A percentile compares a stretch with the other conserved stretches of the same genome.
Conservation (phyloP, 306 rosid genomes). For the Cicer cuneatum region DNA sequence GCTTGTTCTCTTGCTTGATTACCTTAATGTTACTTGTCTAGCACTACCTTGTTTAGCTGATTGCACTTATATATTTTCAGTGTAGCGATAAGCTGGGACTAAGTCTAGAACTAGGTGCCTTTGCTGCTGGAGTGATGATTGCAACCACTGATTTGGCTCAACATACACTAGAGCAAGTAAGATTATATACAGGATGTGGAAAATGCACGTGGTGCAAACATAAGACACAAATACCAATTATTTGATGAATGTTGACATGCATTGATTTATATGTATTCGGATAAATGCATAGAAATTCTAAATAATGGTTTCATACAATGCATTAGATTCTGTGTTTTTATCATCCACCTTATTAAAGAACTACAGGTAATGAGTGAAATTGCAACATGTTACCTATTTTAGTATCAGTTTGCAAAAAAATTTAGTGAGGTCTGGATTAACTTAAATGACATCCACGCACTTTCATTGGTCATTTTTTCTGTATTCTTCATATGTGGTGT, state of each 20-base stretch:
- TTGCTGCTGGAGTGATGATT: slow-evolving; percentile 99
- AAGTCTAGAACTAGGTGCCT: slow-evolving; percentile 95
- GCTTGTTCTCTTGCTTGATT: slow-evolving; percentile 41
- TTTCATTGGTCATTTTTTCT: slow-evolving; percentile 28
- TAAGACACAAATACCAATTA: slow-evolving; percentile 20
- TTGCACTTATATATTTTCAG: slow-evolving; percentile 61
- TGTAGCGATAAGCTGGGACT: slow-evolving; percentile 97
- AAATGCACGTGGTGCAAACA: slow-evolving; percentile 26
- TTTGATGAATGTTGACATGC: slow-evolving; percentile 45
- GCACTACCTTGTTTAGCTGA: slow-evolving; percentile 32
- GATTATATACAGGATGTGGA: slow-evolving; percentile 31
- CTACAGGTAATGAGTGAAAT: slow-evolving; percentile 21
- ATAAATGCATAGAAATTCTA: slow-evolving; percentile 21
- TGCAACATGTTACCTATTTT: background rate
- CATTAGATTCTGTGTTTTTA: slow-evolving; percentile 22
- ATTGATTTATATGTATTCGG: slow-evolving; percentile 31
- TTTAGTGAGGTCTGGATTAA: slow-evolving; percentile 20
- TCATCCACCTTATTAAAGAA: slow-evolving; percentile 27
- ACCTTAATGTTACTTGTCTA: slow-evolving; percentile 21
- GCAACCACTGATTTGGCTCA: slow-evolving; percentile 97
- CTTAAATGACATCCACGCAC: slow-evolving; percentile 21
- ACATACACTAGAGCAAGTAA: slow-evolving; percentile 96
- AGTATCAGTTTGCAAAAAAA: slow-evolving; percentile 5
- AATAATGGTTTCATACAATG: slow-evolving; percentile 18
- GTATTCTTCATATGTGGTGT: background rate